Conservation (phyloP, 805 yeast species). For the Starmerella floricola region DNA sequence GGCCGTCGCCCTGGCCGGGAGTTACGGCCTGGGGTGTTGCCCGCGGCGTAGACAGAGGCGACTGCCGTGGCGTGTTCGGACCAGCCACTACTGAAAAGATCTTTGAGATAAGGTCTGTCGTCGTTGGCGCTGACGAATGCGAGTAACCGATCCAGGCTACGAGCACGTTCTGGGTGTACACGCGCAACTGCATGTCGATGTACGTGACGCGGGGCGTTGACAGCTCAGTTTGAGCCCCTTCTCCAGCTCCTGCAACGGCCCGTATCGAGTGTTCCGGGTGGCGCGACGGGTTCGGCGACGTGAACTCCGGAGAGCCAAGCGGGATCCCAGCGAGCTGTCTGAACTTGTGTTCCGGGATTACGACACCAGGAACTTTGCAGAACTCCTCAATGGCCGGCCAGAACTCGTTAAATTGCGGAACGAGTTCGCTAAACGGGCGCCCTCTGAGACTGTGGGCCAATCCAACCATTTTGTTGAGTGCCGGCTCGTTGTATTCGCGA, state of each 20-base stretch:
- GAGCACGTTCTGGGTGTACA: slow-evolving; percentile 44
- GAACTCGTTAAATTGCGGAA: slow-evolving; percentile 28
- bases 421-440: slow-evolving; percentile 11
- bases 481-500: slow-evolving; percentile 26
- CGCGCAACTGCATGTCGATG: slow-evolving; percentile 72
- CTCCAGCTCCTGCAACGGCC: slow-evolving; percentile 60
- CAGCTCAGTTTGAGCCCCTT: too few relatives aligned
- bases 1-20: background rate
- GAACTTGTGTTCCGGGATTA: slow-evolving; percentile 83
- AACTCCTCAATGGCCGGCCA: slow-evolving; percentile 32
- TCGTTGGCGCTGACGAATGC: slow-evolving; percentile 27
- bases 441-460: slow-evolving; percentile 9
- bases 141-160: slow-evolving; percentile 77
- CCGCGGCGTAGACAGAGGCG: slow-evolving; percentile 5
- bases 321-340: slow-evolving; percentile 37
- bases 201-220: slow-evolving; percentile 41
- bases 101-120: slow-evolving; percentile 18
- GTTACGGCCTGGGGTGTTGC: slow-evolving; percentile 4
- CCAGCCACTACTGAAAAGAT: slow-evolving; percentile 1
- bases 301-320: slow-evolving; percentile 16
- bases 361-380: slow-evolving; percentile 47
- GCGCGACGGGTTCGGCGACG: slow-evolving; percentile 29
- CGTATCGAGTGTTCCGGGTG: slow-evolving; percentile 20
- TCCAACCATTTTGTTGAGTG: slow-evolving; percentile 19
- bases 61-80: background rate